A percentile compares a stretch with the other conserved stretches of the same genome.
Conservation (phyloP, 768 basidiomycete genomes). For the Hericium rajendrae region DNA sequence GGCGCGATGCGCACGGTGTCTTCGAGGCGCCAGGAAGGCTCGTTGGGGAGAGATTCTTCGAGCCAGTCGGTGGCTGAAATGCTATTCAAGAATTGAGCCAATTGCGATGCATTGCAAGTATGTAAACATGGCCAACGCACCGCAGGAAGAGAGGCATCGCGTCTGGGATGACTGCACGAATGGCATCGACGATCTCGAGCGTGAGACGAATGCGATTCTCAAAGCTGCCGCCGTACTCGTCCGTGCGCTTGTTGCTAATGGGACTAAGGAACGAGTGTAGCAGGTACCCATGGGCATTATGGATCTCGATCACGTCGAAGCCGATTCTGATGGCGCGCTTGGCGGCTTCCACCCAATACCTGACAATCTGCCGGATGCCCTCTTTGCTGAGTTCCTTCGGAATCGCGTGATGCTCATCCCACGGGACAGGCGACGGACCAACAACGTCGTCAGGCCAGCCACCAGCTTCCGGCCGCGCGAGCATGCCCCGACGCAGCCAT, state of each 20-base stretch:
- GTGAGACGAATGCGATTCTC: slow-evolving; percentile 48
- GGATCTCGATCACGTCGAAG: slow-evolving; percentile 19
- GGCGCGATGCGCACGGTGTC: slow-evolving; percentile 56
- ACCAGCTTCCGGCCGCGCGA: slow-evolving; percentile 27
- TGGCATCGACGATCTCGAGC: slow-evolving; percentile 53
- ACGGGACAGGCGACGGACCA: slow-evolving; percentile 30
- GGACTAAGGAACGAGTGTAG: slow-evolving; percentile 32
- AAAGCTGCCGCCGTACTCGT: slow-evolving; percentile 39
- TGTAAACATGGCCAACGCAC: slow-evolving; percentile 22
- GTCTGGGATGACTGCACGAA: slow-evolving; percentile 48
- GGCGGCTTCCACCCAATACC: slow-evolving; percentile 25
- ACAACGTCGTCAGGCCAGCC: slow-evolving; percentile 26
- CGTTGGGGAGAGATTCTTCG: slow-evolving; percentile 44
- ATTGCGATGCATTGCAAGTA: not conserved
- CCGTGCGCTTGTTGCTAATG: slow-evolving; percentile 30
- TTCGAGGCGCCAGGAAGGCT: slow-evolving; percentile 57
- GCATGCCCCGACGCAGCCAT: slow-evolving; percentile 35
- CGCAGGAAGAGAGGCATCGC: slow-evolving; percentile 69
- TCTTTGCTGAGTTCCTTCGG: slow-evolving; percentile 29
- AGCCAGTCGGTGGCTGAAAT: slow-evolving; percentile 72
- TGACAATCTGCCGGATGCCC: slow-evolving; percentile 29
- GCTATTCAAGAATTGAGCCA: slow-evolving; percentile 20
- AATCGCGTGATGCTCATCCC: slow-evolving; percentile 22
- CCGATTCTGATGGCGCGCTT: slow-evolving; percentile 19
- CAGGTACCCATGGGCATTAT: slow-evolving; percentile 19